Evolutionary conservation across 345 rosid species (phyloP), one percentile per base, ranked within the genome.

Genomic region (Anacardium occidentale): DNA sequence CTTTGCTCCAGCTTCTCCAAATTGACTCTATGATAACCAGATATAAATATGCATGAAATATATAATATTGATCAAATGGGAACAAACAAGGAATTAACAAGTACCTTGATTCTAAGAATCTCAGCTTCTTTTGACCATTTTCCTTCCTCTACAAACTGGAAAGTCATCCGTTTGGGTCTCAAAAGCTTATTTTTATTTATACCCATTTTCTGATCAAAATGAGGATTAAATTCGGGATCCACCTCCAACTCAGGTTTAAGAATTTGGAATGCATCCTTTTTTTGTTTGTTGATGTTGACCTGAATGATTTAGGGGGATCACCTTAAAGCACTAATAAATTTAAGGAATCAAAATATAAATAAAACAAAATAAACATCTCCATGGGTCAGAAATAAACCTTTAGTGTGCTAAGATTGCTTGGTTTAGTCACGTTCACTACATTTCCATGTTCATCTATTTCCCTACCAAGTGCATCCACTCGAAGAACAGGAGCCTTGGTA

Each of bases 111-210:
- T 79, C 87, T 95, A 54, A 91, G 77, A 14, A 75, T 83, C 80
- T 95, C 98, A 53, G 99, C 98, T 42, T 95, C 99, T 80, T 83
- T 91, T 4, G 94, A 83, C 99, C 99, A 95, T 84, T 87, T 92
- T 15, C 98, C 99, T 84, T 95, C 98, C 83, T 92, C 96, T 62
- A 95, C 99, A 87, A 95, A 95, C 90, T 85, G 97, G 79, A 95
- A 91, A 58, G 73, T 76, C 96, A 88, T 87, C 70, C 92, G 80
- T 80, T 95, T 95, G 69, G 98, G 98, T 77, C 99, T 89, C 82
- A 95, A 73, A 68, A 95, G 83, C 81, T 95, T 95, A 79, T 59
- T 81, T 74, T 91, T 89, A 78, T 92, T 77, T 52, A 95, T 80
- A 64, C 98, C 98, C 99, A 92, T 95, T 68, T 86, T 80, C 8